Percentiles rank a stretch among this genome's conserved stretches.
These are phyloP conservation scores for Chlorella vulgaris DNA, from an alignment of 139 green algal genomes.

Conservation along the genomic window DNA sequence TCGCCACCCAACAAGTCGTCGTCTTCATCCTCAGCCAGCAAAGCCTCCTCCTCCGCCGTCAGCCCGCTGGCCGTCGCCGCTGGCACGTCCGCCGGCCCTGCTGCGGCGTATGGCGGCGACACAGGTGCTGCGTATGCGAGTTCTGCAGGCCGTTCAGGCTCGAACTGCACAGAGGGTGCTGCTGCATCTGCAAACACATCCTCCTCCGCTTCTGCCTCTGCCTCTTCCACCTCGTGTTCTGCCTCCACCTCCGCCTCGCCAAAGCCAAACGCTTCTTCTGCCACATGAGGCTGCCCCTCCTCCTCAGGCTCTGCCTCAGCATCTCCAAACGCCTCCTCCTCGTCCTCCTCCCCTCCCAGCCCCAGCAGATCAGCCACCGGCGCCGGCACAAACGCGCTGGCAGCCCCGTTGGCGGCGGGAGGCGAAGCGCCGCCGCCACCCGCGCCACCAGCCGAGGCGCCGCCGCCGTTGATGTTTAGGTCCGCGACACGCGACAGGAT, in stretches of 20 bases:
- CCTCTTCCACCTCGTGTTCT: background rate
- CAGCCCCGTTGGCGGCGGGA: background rate
- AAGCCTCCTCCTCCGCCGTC: slow-evolving; percentile 47
- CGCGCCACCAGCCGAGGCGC: no score
- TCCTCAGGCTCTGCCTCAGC: background rate
- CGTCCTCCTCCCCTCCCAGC: slow-evolving; percentile 1
- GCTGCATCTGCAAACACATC: slow-evolving; percentile 3
- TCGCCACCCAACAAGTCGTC: slow-evolving; percentile 11
- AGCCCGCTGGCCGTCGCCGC: slow-evolving; percentile 16
- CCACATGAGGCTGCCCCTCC: background rate
- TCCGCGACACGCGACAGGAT: slow-evolving; percentile 9
- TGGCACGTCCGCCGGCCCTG: background rate
- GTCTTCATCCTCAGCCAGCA: slow-evolving; percentile 35
- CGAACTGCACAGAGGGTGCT: no score
- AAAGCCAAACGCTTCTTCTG: background rate
- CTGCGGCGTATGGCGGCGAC: background rate
- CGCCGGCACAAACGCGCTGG: background rate
- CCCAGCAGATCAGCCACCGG: background rate
- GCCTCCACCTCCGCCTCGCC: background rate
- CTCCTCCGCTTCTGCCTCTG: background rate
- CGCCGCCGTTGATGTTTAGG: slow-evolving; percentile 9
- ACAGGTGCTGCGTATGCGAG: background rate
- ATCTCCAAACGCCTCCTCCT: background rate
- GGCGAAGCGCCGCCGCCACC: background rate
- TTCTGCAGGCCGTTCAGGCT: no score